A percentile compares a stretch with the other conserved stretches of the same genome.
phyloP scores from a whole-genome alignment of 78 protist species.

The Trichosphaerium sp. region DNA sequence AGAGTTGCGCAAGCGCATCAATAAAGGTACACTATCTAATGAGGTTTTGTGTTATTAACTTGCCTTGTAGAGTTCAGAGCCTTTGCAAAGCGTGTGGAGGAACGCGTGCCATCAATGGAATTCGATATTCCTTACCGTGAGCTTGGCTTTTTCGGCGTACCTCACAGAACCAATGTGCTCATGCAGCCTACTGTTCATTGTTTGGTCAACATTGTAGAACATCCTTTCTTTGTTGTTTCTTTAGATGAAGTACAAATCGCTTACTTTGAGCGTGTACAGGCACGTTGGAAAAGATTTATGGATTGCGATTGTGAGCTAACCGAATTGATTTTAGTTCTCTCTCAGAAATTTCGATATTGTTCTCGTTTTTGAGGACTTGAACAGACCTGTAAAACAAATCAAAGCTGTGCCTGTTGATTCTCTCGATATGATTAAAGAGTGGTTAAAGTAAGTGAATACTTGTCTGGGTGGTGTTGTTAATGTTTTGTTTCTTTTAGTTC shows the following conservation, averaged over 20 bases:
- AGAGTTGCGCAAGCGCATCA: constrained; percentile 33
- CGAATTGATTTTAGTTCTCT: background rate
- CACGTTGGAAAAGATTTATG: background rate
- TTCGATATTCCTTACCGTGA: constrained; percentile 84
- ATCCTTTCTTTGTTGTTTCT: constrained; percentile 74
- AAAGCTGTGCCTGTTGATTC: constrained; percentile 38
- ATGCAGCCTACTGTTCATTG: constrained; percentile 71
- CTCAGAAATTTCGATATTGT: constrained; percentile 82
- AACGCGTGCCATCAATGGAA: constrained; percentile 9
- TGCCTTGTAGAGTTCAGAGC: background rate
- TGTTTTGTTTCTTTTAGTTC: background rate
- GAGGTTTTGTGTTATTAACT: background rate
- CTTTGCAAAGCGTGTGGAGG: background rate
- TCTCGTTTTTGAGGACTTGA: constrained; percentile 76
- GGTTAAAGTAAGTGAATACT: constrained; percentile 71
- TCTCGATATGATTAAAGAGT: constrained; percentile 63
- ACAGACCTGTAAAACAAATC: constrained; percentile 36
- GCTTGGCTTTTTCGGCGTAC: constrained; percentile 84
- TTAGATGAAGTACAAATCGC: constrained; percentile 84
- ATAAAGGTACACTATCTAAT: constrained; percentile 41
- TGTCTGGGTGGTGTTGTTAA: background rate
- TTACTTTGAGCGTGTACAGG: constrained; percentile 77
- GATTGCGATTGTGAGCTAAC: background rate
- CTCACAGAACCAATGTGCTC: constrained; percentile 24
- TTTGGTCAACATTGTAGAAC: constrained; percentile 60